Base-by-base conservation (phyloP, 164 flowering plant species). In the Vitis rotundifolia region DNA sequence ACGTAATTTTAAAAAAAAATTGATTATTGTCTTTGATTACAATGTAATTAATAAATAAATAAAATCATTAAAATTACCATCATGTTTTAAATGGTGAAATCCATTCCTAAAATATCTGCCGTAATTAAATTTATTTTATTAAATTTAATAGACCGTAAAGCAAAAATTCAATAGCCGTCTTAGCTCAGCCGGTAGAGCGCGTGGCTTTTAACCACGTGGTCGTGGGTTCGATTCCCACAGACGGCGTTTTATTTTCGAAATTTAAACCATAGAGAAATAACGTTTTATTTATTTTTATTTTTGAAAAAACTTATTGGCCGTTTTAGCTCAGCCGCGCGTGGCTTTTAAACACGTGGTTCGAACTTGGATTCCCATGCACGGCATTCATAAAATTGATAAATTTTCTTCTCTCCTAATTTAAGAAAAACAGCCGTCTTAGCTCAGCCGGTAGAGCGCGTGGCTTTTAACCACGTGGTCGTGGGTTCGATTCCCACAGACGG, bases 151-250 rank as follows among this genome's bases (percentile, higher is more conserved):
- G 18, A 18, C 10, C 8, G 26, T n/a, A 61, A 44, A 60, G 10
- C 3, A 26, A 26, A 31, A 10, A 2, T 61, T 29, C 29, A 37
- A 48, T 2, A 51, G 81, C 81, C 76, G 79, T 72, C 76, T 79
- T 79, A 79, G 81, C 81, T 79, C 81, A 79, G 79, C 71, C 16
- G 81, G 81, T 79, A 79, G 81, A 73, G 82, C 77, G 79, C 81
- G 62, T 75, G 76, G 74, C 74, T 75, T 78, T 78, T 71, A 78
- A 75, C 78, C 78, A 75, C 52, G 78, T 75, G 81, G 81, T 78
- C 75, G 81, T 78, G 78, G 81, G 78, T 78, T 78, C 76, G 81
- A 77, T 74, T 71, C 78, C 78, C 78, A 71, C 81, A 68, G 44
- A 37, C 44, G 44, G 44, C 44, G 44, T 37, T 37, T 37, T 37